Percentiles rank a stretch among this genome's conserved stretches.
Conservation (phyloP, 169 alveolate species). For the Plasmodium reichenowi region DNA sequence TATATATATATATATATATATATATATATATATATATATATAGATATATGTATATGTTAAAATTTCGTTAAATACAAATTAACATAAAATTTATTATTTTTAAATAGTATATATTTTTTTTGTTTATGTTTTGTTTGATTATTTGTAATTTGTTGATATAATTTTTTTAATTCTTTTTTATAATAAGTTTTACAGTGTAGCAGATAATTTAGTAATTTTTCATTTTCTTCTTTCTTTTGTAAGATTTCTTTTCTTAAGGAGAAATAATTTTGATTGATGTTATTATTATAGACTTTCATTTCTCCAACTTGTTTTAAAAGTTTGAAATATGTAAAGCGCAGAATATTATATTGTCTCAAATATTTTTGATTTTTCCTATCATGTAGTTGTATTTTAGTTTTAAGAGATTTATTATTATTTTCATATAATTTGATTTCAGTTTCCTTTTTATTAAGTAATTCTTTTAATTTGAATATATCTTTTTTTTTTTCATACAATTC, state of each 20-base stretch:
- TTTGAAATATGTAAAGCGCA: constrained; percentile 36
- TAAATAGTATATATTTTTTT: constrained; percentile 21
- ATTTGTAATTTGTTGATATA: not conserved
- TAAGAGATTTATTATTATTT: constrained; percentile 15
- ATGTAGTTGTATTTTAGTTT: constrained; percentile 11
- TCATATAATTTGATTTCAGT: constrained; percentile 25
- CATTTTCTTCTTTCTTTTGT: constrained; percentile 62
- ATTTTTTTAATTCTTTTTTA: constrained; percentile 24
- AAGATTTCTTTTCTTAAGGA: constrained; percentile 36
- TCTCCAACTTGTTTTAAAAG: constrained; percentile 32
- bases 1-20: not conserved
- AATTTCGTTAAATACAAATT: constrained; percentile 35
- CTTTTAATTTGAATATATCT: constrained; percentile 14
- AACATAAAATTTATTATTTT: constrained; percentile 27
- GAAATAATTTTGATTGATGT: constrained; percentile 25
- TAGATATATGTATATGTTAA: constrained; percentile 1
- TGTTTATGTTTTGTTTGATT: not conserved
- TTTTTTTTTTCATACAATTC: constrained; percentile 25
- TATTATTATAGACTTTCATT: constrained; percentile 34
- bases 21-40: not conserved
- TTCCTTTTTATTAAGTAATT: constrained; percentile 23
- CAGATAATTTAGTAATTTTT: constrained; percentile 43
- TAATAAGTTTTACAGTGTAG: constrained; percentile 21
- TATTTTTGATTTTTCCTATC: constrained; percentile 33
- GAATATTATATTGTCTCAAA: constrained; percentile 15